phyloP scores from a whole-genome alignment of 257 asterid species.

The Jacaranda mimosifolia region DNA sequence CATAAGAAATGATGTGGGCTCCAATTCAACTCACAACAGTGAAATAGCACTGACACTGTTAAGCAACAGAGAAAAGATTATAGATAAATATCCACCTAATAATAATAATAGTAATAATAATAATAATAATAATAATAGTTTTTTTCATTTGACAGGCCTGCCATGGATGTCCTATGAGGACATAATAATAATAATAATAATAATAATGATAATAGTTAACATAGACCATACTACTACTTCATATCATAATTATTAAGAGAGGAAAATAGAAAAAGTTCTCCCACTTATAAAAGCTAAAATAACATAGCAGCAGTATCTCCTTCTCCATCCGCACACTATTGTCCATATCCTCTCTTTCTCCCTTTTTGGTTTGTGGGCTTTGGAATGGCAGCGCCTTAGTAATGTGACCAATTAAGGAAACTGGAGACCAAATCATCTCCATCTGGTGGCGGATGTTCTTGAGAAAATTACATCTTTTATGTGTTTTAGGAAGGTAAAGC shows the following conservation, averaged over 20 bases:
- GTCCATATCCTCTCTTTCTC: background rate
- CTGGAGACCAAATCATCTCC: background rate
- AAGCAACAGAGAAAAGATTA: constrained; percentile 16
- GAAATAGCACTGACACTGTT: background rate
- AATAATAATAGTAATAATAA: no score
- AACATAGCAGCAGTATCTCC: constrained; percentile 20
- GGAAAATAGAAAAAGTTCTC: constrained; percentile 24
- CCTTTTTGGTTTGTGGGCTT: constrained; percentile 5
- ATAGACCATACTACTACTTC: no score
- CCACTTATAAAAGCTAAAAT: constrained; percentile 37
- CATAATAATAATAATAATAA: no score
- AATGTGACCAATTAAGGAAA: constrained; percentile 30
- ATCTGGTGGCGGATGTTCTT: constrained; percentile 32
- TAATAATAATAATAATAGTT: no score
- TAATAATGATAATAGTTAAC: no score
- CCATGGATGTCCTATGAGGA: no score
- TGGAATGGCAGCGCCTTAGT: constrained; percentile 30
- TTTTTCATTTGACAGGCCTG: no score
- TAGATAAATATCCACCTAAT: background rate
- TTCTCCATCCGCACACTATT: background rate
- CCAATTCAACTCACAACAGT: background rate
- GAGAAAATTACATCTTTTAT: constrained; percentile 23
- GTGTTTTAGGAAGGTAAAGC: constrained; percentile 6
- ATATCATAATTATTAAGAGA: background rate
- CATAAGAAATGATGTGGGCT: no score